phyloP scores from a whole-genome alignment of 148 eudicot species.

The Fagopyrum homotropicum region DNA sequence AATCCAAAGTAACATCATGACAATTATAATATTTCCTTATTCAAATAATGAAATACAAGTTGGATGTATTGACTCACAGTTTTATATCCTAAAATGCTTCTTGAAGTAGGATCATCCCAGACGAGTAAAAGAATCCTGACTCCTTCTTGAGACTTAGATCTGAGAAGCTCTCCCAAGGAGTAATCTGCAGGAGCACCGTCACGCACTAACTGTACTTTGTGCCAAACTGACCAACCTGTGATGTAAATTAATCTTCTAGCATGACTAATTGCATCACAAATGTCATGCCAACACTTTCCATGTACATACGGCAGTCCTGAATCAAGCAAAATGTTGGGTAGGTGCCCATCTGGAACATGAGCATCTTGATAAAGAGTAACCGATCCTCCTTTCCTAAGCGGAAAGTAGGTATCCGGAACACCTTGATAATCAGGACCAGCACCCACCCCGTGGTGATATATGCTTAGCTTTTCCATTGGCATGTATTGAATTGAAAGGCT shows the following conservation, averaged over 20 bases:
- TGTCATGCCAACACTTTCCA: conserved; percentile 86
- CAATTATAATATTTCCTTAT: background rate
- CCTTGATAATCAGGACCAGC: conserved; percentile 84
- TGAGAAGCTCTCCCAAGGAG: conserved; percentile 77
- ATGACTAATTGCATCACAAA: conserved; percentile 66
- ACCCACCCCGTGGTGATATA: conserved; percentile 73
- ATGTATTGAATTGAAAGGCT: conserved; percentile 57
- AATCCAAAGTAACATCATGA: background rate
- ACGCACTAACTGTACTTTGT: conserved; percentile 64
- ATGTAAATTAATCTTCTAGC: conserved; percentile 75
- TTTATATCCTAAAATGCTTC: conserved; percentile 83
- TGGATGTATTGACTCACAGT: conserved; percentile 42
- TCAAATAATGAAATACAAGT: background rate
- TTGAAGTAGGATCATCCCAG: conserved; percentile 99
- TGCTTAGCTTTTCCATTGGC: conserved; percentile 53
- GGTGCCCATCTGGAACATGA: conserved; percentile 70
- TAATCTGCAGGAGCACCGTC: conserved; percentile 35
- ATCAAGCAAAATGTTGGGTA: conserved; percentile 55
- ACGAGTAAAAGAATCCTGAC: conserved; percentile 93
- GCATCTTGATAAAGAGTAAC: conserved; percentile 98
- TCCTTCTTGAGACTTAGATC: conserved; percentile 91
- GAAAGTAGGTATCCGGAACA: conserved; percentile 79
- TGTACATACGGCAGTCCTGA: conserved; percentile 52
- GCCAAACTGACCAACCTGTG: conserved; percentile 98
- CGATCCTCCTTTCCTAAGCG: conserved; percentile 79